Conservation (phyloP, 2,329 filamentous ascomycete species). For the Verticillium tricorpus region DNA sequence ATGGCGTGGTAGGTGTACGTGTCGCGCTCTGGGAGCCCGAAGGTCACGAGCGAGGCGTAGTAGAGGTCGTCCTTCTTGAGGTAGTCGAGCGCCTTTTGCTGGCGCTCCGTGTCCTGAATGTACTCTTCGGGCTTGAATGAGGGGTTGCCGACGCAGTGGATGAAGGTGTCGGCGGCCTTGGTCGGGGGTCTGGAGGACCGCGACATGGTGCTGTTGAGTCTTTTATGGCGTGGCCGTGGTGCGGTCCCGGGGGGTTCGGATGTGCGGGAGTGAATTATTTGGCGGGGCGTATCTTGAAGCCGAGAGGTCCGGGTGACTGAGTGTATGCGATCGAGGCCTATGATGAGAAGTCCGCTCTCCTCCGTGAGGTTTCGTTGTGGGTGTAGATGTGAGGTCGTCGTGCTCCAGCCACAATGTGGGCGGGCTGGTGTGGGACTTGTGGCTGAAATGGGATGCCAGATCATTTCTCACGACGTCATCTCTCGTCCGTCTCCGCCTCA, state of each 20-base stretch:
- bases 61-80: conserved; percentile 37
- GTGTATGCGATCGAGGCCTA: background rate
- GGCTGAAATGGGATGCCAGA: background rate
- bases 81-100: conserved; percentile 29
- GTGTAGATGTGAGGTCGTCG: background rate
- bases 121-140: conserved; percentile 37
- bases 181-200: background rate
- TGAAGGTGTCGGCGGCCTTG: conserved; percentile 17
- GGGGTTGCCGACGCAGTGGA: conserved; percentile 39
- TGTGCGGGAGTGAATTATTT: too few relatives aligned
- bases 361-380: background rate
- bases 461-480: background rate
- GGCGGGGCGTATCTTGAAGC: background rate
- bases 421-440: background rate
- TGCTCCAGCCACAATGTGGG: background rate
- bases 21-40: conserved; percentile 39
- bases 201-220: background rate
- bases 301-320: background rate
- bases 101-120: conserved; percentile 31
- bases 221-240: background rate
- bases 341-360: background rate
- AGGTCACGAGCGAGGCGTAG: conserved; percentile 37
- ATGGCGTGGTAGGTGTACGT: conserved; percentile 48
- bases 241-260: too few relatives aligned
- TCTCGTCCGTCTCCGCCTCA: background rate